Conservation (phyloP, 1,284 basidiomycete species). For the Prillingera fragicola region DNA sequence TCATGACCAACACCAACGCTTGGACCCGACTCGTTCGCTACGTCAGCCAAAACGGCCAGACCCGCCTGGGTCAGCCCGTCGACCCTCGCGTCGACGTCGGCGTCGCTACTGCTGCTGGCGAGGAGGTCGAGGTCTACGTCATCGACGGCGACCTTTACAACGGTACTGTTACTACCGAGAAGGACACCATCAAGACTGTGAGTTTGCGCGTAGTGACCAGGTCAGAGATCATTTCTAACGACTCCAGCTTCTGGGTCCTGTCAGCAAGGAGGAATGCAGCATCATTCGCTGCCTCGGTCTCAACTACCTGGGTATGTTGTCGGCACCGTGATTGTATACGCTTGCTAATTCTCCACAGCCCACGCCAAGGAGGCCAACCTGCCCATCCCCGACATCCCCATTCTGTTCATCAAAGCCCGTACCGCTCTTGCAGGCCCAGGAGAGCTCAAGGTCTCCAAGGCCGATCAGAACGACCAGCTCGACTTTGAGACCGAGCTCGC, state of each 20-base stretch:
- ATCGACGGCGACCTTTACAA: slow-evolving; percentile 15
- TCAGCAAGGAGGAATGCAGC: slow-evolving; percentile 32
- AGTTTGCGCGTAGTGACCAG: background rate
- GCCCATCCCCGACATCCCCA: slow-evolving; percentile 38
- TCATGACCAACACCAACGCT: slow-evolving; percentile 6
- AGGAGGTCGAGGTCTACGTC: slow-evolving; percentile 14
- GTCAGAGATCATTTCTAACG: background rate
- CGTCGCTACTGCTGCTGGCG: slow-evolving; percentile 25
- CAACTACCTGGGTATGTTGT: slow-evolving; percentile 31
- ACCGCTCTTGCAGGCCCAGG: slow-evolving; percentile 49
- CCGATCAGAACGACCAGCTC: slow-evolving; percentile 50
- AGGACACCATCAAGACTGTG: slow-evolving; percentile 5
- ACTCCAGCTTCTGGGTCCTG: slow-evolving; percentile 19
- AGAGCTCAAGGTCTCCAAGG: slow-evolving; percentile 46
- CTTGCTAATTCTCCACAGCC: background rate
- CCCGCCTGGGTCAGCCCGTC: slow-evolving; percentile 35
- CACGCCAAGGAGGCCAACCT: slow-evolving; percentile 18
- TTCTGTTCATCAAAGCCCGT: slow-evolving; percentile 50
- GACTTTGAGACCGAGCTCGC: slow-evolving; percentile 53
- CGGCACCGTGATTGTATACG: slow-evolving; percentile 7
- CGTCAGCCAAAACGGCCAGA: slow-evolving; percentile 9
- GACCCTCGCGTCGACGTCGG: slow-evolving; percentile 46
- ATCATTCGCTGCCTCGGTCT: slow-evolving; percentile 44
- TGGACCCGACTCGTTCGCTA: slow-evolving; percentile 39
- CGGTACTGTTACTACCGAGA: slow-evolving; percentile 4